Base-by-base conservation (phyloP, 148 eudicot species). In the Rhododendron ovatum region DNA sequence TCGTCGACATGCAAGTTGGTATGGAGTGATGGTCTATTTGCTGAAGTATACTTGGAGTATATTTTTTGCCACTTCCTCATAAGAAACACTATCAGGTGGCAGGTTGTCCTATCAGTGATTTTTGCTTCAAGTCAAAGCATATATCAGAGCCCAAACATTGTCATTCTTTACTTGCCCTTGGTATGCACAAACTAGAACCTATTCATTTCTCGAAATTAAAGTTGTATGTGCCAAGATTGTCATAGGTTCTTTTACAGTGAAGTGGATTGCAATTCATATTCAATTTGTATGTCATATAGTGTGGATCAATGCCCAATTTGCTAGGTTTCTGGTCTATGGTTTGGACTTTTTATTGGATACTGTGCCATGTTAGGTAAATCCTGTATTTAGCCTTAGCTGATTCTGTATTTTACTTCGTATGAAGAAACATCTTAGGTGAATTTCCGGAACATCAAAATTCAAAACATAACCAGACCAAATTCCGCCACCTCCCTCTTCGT, bases 11-110 rank as follows among this genome's bases (percentile, higher is more conserved):
- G 59, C 59, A 97, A 98, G 89, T 93, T 86, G 99, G 81, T 98
- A 95, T 87, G 90, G 85, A 90, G 51, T 93, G 77, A 93, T 97
- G 96, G 51, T 83, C 81, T 89, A 94, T 91, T 90, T 97, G 83
- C 90, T 97, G 67, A 88, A 80, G 90, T 79, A 94, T 82, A 41
- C 43, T 41, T 41, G 43, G 43, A 41, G 43, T 41, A 41, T 41
- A 81, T 47, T 97, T 97, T 90, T 85, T 95, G 89, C 94, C 94
- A 39, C 88, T 91, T 53, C 88, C 87, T 71, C 88, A 41, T 53
- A 89, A 90, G 75, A 91, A 91, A 71, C 90, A 90, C 86, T 91
- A 89, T 82, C 98, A 95, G 88, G 95, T 95, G 78, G 81, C 7
- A 41, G 43, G 43, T 41, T 41, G 43, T 41, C 7, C 43, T 5